These are phyloP conservation scores for Monosporozyma servazzii DNA, from an alignment of 805 yeast genomes.

Conservation along the genomic window DNA sequence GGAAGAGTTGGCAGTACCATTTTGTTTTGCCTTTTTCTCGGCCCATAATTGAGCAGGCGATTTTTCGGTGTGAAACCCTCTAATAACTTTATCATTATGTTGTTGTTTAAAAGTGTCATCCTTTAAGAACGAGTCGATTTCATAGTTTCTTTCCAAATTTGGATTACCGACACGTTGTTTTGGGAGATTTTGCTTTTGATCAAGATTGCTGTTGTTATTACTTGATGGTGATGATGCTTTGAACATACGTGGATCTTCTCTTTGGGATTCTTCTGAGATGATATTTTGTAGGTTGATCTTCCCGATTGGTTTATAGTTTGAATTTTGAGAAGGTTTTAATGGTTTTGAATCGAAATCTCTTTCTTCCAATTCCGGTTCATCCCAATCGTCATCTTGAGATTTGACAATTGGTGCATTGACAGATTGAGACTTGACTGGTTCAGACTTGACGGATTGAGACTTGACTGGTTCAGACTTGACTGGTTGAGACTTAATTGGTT, in stretches of 20 bases:
- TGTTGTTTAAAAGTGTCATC: slow-evolving; percentile 3
- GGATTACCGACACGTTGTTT: slow-evolving; percentile 30
- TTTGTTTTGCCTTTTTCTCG: slow-evolving; percentile 54
- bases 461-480: no score
- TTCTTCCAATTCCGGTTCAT: slow-evolving; percentile 38
- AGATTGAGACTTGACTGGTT: slow-evolving; percentile 13
- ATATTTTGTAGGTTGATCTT: slow-evolving; percentile 43
- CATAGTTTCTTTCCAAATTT: slow-evolving; percentile 29
- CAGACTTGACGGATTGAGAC: no score
- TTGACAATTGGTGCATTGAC: slow-evolving; percentile 13
- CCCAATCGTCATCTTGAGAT: slow-evolving; percentile 33
- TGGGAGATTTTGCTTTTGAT: slow-evolving; percentile 18
- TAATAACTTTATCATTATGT: slow-evolving; percentile 35
- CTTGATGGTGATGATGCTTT: neutral
- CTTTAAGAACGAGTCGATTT: slow-evolving; percentile 25
- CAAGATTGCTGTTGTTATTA: neutral
- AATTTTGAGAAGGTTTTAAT: slow-evolving; percentile 31
- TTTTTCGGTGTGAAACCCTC: slow-evolving; percentile 66
- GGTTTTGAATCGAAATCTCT: slow-evolving; percentile 44
- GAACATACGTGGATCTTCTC: slow-evolving; percentile 34
- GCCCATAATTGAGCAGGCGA: slow-evolving; percentile 97
- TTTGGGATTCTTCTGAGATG: slow-evolving; percentile 35
- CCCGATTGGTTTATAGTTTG: slow-evolving; percentile 55
- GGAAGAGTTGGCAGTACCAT: neutral
- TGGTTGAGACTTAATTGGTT: no score